Evolutionary conservation across 306 rosid genomes (phyloP), one percentile per base, ranked within the genome.

Genomic region (Begonia peltatifolia): DNA sequence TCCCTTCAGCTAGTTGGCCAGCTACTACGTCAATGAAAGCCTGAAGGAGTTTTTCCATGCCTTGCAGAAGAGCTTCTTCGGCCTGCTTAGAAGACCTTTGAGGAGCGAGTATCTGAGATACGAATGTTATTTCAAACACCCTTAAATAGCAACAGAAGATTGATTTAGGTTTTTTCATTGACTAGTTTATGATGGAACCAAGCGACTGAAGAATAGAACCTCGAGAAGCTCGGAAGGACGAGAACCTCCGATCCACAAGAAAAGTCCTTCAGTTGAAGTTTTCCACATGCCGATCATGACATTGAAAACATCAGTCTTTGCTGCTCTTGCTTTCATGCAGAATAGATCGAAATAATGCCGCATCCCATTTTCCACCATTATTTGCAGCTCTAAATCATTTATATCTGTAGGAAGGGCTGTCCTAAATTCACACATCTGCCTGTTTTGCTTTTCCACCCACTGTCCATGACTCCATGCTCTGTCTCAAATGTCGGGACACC

Each of bases 201-300:
- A 30, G 38, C 38, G 38, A 53, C 44, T 30, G 38, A 35, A 51
- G 30, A 62, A 52, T 25, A 58, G 70, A 65, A 90, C 97, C 95
- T 83, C 82, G 15, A 90, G 87, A 62, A 83, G 73, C 60, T 80
- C 97, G 16, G 97, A 90, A 48, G 97, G 97, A 23, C 94, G 95
- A 69, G 79, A 80, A 62, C 95, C 97, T 73, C 97, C 97, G 4
- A 85, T 86, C 97, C 97, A 90, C 47, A 69, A 67, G 82, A 90
- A 83, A 64, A 90, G 75, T 48, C 77, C 69, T 71, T 90, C 97
- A 6, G 87, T 85, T 55, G 90, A 63, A 42, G 95, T 74, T 70
- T 80, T 78, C 97, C 97, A 90, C 85, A 90, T 74, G 41, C 95
- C 92, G 20, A 65, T 82, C 76, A 78, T 74, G 41, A 90, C 83